Evolutionary conservation across 2,329 filamentous ascomycete species (phyloP).

Genomic region (Didymella segeticola): DNA sequence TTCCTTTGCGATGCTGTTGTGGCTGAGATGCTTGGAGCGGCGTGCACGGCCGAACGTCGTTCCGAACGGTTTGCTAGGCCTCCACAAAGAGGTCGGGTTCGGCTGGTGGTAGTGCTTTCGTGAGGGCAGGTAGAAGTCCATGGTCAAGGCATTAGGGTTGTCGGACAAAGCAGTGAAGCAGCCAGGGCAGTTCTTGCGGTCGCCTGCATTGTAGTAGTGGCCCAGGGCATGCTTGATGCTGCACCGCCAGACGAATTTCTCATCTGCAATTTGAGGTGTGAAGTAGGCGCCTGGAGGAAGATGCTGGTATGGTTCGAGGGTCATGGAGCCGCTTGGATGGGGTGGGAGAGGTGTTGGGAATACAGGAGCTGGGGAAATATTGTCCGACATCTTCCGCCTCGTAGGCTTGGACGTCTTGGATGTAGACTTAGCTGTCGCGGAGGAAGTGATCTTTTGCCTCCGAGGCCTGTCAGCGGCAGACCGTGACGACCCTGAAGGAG

Average conservation of each 20-base stretch:
- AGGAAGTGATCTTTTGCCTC: not conserved
- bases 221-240: constrained; percentile 35
- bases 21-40: constrained; percentile 15
- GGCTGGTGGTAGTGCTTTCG: constrained; percentile 24
- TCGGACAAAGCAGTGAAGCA: constrained; percentile 28
- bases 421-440: too few species aligned
- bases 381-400: too few species aligned
- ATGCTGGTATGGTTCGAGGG: constrained; percentile 25
- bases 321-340: constrained; percentile 26
- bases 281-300: constrained; percentile 34
- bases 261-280: constrained; percentile 10
- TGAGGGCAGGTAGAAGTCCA: constrained; percentile 40
- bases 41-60: not conserved
- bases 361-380: too few species aligned
- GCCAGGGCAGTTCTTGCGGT: constrained; percentile 31
- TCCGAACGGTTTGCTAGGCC: constrained; percentile 19
- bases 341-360: not conserved
- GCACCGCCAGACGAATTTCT: constrained; percentile 37
- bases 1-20: constrained; percentile 37
- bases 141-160: constrained; percentile 14
- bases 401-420: too few species aligned
- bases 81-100: constrained; percentile 25
- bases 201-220: constrained; percentile 39
- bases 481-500: not conserved
- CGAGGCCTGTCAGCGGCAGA: not conserved